Percentiles rank a stretch among this genome's conserved stretches.
phyloP scores from a whole-genome alignment of 2,329 filamentous ascomycete genomes.

The Fusarium sp. region DNA sequence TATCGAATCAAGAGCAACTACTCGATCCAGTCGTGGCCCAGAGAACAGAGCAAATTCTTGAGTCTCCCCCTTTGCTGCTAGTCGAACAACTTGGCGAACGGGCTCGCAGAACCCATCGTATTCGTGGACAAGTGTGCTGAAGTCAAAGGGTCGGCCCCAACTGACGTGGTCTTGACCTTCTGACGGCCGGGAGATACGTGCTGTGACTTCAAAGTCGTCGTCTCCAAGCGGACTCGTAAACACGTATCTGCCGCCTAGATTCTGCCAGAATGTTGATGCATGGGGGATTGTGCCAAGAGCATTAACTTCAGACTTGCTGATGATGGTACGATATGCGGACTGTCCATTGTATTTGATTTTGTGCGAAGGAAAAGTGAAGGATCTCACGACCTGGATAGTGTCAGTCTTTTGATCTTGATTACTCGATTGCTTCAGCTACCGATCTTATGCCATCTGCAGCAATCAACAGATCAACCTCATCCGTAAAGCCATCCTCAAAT shows the following conservation, averaged over 20 bases:
- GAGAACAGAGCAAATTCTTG: conserved; percentile 46
- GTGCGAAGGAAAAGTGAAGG: conserved; percentile 54
- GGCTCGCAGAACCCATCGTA: conserved; percentile 47
- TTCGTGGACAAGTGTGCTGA: conserved; percentile 25
- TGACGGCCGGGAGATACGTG: conserved; percentile 19
- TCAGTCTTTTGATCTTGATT: not conserved
- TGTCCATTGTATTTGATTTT: conserved; percentile 55
- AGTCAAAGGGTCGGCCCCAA: conserved; percentile 44
- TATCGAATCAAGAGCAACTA: conserved; percentile 42
- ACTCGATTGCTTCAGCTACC: conserved; percentile 34
- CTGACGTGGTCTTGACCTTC: conserved; percentile 43
- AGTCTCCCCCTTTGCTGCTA: conserved; percentile 41
- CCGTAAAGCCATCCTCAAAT: conserved; percentile 56
- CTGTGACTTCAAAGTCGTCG: conserved; percentile 49
- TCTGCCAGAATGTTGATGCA: conserved; percentile 47
- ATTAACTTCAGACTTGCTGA: conserved; percentile 37
- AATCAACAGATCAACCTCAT: conserved; percentile 57
- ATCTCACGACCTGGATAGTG: conserved; percentile 49
- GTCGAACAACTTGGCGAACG: conserved; percentile 42
- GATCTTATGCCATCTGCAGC: conserved; percentile 64
- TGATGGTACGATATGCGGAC: conserved; percentile 47
- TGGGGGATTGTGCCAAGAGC: conserved; percentile 45
- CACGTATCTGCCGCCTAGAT: conserved; percentile 44
- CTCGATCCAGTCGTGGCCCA: conserved; percentile 42
- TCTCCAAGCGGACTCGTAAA: conserved; percentile 48